phyloP scores from a whole-genome alignment of 345 rosid species.

The Linum trigynum region DNA sequence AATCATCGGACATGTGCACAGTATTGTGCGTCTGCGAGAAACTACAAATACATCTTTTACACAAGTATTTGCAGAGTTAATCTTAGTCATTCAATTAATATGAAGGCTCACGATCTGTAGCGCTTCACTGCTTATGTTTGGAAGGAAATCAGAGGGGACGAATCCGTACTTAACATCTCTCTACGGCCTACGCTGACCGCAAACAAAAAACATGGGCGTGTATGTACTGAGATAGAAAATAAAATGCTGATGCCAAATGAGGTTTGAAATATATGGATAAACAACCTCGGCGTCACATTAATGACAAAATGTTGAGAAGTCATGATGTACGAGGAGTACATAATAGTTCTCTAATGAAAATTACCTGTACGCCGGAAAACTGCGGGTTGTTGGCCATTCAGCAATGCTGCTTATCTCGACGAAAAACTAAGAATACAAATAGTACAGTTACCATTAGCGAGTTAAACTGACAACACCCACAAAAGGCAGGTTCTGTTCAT shows the following conservation, averaged over 20 bases:
- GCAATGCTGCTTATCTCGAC: constrained; percentile 20
- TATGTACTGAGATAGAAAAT: not conserved
- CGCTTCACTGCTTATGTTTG: not conserved
- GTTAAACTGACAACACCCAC: constrained; percentile 7
- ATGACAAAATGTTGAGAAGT: not conserved
- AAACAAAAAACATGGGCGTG: constrained; percentile 7
- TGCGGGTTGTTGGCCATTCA: constrained; percentile 73
- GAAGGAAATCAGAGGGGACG: not conserved
- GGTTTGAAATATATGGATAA: not conserved
- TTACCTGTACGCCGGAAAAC: constrained; percentile 63
- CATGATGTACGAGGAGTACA: not conserved
- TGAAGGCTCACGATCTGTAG: not conserved
- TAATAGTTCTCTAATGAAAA: not conserved
- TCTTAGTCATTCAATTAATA: not conserved
- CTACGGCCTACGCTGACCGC: not conserved
- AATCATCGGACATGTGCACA: not conserved
- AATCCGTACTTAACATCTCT: not conserved
- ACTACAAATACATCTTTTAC: not conserved
- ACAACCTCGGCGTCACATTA: not conserved
- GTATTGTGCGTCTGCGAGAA: too few relatives aligned
- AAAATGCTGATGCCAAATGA: not conserved
- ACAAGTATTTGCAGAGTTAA: not conserved
- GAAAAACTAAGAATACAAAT: constrained; percentile 20
- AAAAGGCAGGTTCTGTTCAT: not conserved
- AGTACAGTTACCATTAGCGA: constrained; percentile 10